phyloP scores from a whole-genome alignment of 345 rosid species.

The Litchi chinensis region DNA sequence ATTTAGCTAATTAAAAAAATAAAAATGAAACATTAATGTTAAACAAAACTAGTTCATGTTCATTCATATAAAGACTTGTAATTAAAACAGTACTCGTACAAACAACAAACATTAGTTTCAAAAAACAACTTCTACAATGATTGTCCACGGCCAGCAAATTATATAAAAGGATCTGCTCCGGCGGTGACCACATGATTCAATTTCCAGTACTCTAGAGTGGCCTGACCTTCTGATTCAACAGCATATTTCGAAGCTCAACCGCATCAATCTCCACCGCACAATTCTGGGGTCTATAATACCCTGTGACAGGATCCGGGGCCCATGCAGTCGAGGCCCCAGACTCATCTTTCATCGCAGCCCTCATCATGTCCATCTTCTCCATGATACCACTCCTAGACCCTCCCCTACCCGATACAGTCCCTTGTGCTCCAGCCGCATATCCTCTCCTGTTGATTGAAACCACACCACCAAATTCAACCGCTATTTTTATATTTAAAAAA shows the following conservation, averaged over 20 bases:
- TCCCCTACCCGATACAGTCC: conserved; percentile 28
- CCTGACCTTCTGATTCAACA: conserved; percentile 49
- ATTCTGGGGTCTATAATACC: conserved; percentile 68
- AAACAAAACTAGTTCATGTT: neutral
- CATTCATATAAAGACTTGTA: neutral
- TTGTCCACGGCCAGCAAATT: too few species aligned
- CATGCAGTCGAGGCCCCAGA: conserved; percentile 47
- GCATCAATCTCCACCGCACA: conserved; percentile 58
- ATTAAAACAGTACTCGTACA: neutral
- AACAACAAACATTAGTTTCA: neutral
- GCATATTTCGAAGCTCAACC: conserved; percentile 64
- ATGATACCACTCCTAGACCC: conserved; percentile 34
- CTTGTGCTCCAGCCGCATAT: conserved; percentile 39
- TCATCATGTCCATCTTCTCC: conserved; percentile 40
- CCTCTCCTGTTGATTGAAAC: conserved; percentile 39
- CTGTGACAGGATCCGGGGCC: conserved; percentile 75
- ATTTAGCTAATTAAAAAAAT: too few species aligned
- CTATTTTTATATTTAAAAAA: too few species aligned
- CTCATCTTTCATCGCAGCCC: conserved; percentile 31
- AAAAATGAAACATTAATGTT: too few species aligned
- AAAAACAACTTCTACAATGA: too few species aligned
- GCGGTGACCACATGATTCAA: neutral
- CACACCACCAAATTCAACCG: neutral
- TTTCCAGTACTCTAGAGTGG: conserved; percentile 8
- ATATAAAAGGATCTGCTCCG: neutral